phyloP scores from a whole-genome alignment of 1,284 basidiomycete genomes.

The Puccinia triticina region DNA sequence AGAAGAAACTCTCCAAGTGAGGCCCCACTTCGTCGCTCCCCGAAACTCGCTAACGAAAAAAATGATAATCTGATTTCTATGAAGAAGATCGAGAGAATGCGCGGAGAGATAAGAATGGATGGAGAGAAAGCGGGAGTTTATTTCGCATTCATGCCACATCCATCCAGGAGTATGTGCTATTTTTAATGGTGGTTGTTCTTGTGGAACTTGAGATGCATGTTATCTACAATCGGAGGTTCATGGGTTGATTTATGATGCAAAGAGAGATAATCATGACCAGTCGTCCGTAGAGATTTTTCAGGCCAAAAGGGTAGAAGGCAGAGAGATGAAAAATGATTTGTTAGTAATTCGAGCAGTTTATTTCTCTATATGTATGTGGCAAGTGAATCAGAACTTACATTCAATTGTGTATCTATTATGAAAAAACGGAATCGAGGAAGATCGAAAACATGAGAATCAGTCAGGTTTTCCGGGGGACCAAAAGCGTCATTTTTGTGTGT shows the following conservation, averaged over 20 bases:
- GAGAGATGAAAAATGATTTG: no score
- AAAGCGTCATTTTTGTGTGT: background rate
- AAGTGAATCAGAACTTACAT: slow-evolving; percentile 37
- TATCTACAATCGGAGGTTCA: slow-evolving; percentile 48
- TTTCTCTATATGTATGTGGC: slow-evolving; percentile 5
- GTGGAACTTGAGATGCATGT: slow-evolving; percentile 58
- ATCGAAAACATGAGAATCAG: background rate
- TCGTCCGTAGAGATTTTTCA: no score
- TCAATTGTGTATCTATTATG: slow-evolving; percentile 42
- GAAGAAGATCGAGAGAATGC: no score
- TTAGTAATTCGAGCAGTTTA: background rate
- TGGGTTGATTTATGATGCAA: background rate
- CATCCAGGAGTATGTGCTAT: background rate
- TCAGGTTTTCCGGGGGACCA: no score
- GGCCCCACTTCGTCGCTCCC: no score
- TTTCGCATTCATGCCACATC: no score
- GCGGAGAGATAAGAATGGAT: no score
- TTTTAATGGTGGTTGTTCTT: slow-evolving; percentile 53
- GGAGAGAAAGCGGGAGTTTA: background rate
- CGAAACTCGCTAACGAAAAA: no score
- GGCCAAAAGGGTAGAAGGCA: no score
- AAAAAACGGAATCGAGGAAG: background rate
- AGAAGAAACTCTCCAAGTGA: no score
- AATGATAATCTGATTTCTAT: no score
- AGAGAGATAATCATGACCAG: background rate